Percentiles rank a stretch among this genome's conserved stretches.
Evolutionary conservation across 73 alveolate genomes (phyloP).

Genomic region (Tetrahymena elliotti): DNA sequence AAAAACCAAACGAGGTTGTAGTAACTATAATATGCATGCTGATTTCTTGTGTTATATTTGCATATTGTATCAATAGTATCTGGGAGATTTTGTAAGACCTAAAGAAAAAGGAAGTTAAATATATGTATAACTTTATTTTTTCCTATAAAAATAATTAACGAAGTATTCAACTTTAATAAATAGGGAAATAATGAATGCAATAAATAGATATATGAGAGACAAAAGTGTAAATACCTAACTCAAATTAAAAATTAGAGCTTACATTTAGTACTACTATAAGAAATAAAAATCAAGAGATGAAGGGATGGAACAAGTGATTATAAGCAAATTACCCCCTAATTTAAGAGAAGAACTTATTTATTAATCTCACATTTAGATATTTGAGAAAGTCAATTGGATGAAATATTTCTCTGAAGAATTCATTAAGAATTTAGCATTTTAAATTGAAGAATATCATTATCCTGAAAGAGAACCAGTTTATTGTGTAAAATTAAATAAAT

Average conservation of each 20-base stretch:
- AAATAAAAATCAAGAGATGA: slow-evolving; percentile 31
- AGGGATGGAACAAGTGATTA: slow-evolving; percentile 21
- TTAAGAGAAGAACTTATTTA: slow-evolving; percentile 25
- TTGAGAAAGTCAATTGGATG: neutral
- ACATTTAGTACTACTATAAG: slow-evolving; percentile 17
- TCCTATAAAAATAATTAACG: neutral
- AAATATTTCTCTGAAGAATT: slow-evolving; percentile 1
- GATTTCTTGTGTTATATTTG: slow-evolving; percentile 35
- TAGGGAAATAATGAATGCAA: slow-evolving; percentile 34
- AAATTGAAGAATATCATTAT: slow-evolving; percentile 9
- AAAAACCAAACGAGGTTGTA: slow-evolving; percentile 16
- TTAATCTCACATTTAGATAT: slow-evolving; percentile 7
- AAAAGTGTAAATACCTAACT: slow-evolving; percentile 23
- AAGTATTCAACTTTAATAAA: neutral
- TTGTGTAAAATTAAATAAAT: neutral
- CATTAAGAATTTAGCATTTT: slow-evolving; percentile 3
- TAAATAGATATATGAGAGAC: slow-evolving; percentile 29
- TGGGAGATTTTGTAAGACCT: slow-evolving; percentile 28
- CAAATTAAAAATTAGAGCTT: slow-evolving; percentile 19
- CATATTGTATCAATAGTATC: slow-evolving; percentile 33
- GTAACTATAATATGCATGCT: slow-evolving; percentile 15
- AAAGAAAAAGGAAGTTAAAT: slow-evolving; percentile 17
- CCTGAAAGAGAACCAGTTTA: slow-evolving; percentile 18
- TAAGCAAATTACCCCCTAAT: slow-evolving; percentile 25
- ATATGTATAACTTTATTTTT: neutral